These are phyloP conservation scores for Claviceps paspali DNA, from an alignment of 2,329 filamentous ascomycete genomes.

Conservation along the genomic window DNA sequence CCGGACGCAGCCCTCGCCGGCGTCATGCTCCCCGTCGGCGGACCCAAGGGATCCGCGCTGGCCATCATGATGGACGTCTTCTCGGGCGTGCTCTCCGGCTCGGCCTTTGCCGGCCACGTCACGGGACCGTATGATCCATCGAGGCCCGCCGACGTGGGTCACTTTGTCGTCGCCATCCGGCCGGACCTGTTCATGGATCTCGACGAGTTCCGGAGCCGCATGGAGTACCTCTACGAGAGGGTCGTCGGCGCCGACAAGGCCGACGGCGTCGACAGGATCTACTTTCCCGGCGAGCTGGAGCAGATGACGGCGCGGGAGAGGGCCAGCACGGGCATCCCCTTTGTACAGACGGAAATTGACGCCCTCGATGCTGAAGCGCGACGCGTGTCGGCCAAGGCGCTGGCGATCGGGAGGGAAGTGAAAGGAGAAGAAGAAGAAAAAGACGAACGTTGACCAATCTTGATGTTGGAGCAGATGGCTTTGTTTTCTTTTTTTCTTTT, in stretches of 20 bases:
- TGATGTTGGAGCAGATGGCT: too few species aligned
- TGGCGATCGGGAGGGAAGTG: too few species aligned
- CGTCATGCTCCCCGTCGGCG: slow-evolving; percentile 77
- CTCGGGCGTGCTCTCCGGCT: slow-evolving; percentile 61
- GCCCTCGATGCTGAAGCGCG: slow-evolving; percentile 38
- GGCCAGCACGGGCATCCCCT: slow-evolving; percentile 40
- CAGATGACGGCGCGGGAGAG: slow-evolving; percentile 36
- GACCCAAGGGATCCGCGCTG: slow-evolving; percentile 64
- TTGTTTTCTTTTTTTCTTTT: too few species aligned
- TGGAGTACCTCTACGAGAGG: slow-evolving; percentile 38
- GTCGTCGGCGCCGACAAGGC: slow-evolving; percentile 39
- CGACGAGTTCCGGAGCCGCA: slow-evolving; percentile 51
- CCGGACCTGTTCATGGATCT: slow-evolving; percentile 59
- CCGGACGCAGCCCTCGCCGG: slow-evolving; percentile 55
- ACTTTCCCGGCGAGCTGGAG: slow-evolving; percentile 49
- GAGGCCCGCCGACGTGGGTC: slow-evolving; percentile 54
- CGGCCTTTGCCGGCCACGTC: slow-evolving; percentile 64
- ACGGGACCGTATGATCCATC: slow-evolving; percentile 62
- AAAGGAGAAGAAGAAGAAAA: too few species aligned
- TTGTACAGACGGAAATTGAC: slow-evolving; percentile 40
- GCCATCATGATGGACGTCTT: slow-evolving; percentile 85
- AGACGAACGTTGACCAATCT: too few species aligned
- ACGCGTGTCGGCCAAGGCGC: slow-evolving; percentile 21
- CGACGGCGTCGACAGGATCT: slow-evolving; percentile 40
- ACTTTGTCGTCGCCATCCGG: slow-evolving; percentile 58